Evolutionary conservation across 164 flowering plant species (phyloP).

Genomic region (Kingdonia uniflora): DNA sequence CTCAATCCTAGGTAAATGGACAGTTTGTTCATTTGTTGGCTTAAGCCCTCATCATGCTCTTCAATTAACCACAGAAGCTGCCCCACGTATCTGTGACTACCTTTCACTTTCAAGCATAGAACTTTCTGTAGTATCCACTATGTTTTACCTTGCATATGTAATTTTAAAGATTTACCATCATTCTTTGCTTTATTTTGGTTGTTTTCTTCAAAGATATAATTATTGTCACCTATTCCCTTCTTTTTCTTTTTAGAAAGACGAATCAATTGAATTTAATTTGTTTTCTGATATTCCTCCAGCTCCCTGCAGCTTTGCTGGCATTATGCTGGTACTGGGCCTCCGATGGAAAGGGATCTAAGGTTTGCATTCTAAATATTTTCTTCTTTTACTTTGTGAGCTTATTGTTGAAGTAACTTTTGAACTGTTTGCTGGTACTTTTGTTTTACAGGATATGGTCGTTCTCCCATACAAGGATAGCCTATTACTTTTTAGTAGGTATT

Average conservation of each 20-base stretch:
- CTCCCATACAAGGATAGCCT: conserved; percentile 99
- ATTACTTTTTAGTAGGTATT: conserved; percentile 83
- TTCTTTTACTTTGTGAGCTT: conserved; percentile 2
- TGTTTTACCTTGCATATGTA: too few relatives aligned
- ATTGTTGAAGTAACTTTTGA: not conserved
- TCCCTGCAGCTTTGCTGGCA: conserved; percentile 91
- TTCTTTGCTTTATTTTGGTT: too few relatives aligned
- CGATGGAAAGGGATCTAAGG: conserved; percentile 97
- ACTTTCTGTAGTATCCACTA: too few relatives aligned
- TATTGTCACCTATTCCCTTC: too few relatives aligned
- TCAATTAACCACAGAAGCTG: too few relatives aligned
- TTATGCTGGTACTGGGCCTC: conserved; percentile 95
- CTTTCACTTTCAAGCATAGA: too few relatives aligned
- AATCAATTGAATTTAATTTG: not conserved
- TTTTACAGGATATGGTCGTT: conserved; percentile 85
- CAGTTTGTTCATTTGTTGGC: too few relatives aligned
- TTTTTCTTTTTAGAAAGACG: too few relatives aligned
- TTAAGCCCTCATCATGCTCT: too few relatives aligned
- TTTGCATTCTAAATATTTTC: conserved; percentile 10
- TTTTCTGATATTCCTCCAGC: conserved; percentile 23
- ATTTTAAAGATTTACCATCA: too few relatives aligned
- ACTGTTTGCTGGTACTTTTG: not conserved
- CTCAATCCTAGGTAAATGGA: too few relatives aligned
- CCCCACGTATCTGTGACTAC: too few relatives aligned
- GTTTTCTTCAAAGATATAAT: not conserved